Percentiles rank a stretch among this genome's conserved stretches.
Conservation (phyloP, 768 basidiomycete genomes). For the Collybia mongolica region DNA sequence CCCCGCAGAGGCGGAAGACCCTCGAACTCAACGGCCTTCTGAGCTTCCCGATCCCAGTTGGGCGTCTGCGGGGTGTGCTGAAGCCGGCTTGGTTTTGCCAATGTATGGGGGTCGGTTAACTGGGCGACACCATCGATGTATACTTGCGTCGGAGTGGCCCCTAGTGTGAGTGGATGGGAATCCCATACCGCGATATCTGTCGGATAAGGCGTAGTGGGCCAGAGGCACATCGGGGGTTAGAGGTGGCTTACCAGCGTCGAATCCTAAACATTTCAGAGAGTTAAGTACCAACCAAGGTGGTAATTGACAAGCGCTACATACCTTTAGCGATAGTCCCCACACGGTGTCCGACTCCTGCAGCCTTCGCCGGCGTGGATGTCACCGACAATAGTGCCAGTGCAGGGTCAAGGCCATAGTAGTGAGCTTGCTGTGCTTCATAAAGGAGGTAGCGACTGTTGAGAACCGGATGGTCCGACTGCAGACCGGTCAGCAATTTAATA, state of each 20-base stretch:
- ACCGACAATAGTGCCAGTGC: conserved; percentile 61
- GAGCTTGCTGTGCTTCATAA: conserved; percentile 70
- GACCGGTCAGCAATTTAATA: neutral
- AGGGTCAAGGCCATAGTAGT: conserved; percentile 61
- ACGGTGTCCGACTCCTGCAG: conserved; percentile 66
- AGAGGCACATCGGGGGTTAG: neutral
- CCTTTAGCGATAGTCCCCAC: conserved; percentile 62
- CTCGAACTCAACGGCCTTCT: conserved; percentile 53
- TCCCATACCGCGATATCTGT: conserved; percentile 64
- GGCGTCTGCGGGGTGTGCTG: conserved; percentile 56
- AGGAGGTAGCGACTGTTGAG: conserved; percentile 64
- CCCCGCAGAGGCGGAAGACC: conserved; percentile 69
- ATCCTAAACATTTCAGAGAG: conserved; percentile 36
- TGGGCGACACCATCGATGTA: conserved; percentile 85
- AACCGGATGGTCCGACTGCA: conserved; percentile 54
- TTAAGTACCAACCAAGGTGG: conserved; percentile 2
- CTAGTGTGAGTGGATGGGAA: conserved; percentile 73
- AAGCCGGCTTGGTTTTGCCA: conserved; percentile 43
- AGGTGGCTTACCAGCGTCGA: conserved; percentile 53
- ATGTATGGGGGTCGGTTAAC: conserved; percentile 28
- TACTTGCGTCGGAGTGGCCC: conserved; percentile 79
- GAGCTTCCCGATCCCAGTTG: conserved; percentile 59
- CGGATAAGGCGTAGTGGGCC: neutral
- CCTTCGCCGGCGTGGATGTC: conserved; percentile 61
- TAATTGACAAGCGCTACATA: conserved; percentile 10